Base-by-base conservation (phyloP, 371 early-diverging fungal species). In the Mucor indicus region DNA sequence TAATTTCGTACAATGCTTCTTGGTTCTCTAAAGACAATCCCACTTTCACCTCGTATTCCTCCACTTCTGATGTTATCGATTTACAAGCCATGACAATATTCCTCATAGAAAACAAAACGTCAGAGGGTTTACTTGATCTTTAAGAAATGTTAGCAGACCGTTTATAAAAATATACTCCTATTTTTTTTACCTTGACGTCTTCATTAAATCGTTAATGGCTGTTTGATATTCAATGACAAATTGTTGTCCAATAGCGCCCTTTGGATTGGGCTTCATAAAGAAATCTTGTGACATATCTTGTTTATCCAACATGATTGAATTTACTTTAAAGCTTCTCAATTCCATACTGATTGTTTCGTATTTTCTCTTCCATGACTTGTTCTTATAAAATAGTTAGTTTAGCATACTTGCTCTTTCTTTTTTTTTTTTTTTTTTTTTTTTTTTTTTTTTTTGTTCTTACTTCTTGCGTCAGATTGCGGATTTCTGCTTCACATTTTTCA, bases 1-100 rank as follows among this genome's bases (percentile, higher is more conserved):
- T 84, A 31, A 80, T 53, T 1, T 54, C 51, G 44, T 73, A 61
- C 1, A 75, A 40, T 10, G 69, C 61, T n/a, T 57, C 51, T 25
- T 64, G 58, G 17, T 60, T 47, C 10, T 39, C 37, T 7, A 57
- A 36, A 8, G 61, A 27, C 10, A 62, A 11, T 3, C 42, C 55
- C 4, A 56, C 59, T 2, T 67, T 67, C 11, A 72, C 48, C 43
- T 83, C 81, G 31, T 82, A 84, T 2, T 67, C 64, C 48, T 90
- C 91, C 15, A 89, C 84, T 45, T 91, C 86, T 40, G 89, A 90
- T 0, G 86, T 91, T 33, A 95, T 87, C 38, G 80, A 65, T 44
- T 86, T 87, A 72, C 93, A 93, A 0, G 90, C 79, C 36, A 86
- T 72, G 21, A 92, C 91, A 22, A 95, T 84, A 0, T 84, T 66